phyloP scores from a whole-genome alignment of 352 stramenopile genomes.

The Pythium oligandrum region DNA sequence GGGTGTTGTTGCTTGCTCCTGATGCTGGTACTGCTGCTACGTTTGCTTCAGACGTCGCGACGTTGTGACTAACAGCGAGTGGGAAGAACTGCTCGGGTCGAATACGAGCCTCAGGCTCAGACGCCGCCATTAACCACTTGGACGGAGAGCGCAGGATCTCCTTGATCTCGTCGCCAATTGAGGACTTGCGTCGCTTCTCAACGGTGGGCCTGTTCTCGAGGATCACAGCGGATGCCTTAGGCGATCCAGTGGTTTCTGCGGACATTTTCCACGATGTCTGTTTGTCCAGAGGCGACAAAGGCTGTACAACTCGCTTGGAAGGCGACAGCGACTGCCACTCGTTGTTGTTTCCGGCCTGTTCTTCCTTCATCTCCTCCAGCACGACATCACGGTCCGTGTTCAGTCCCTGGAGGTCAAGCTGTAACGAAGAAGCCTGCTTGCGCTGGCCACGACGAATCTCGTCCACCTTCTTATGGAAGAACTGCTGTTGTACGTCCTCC shows the following conservation, averaged over 20 bases:
- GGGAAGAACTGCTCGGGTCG: conserved; percentile 55
- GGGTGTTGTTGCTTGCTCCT: too few species aligned
- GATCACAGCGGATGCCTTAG: conserved; percentile 24
- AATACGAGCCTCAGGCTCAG: conserved; percentile 24
- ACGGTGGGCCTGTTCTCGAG: conserved; percentile 27
- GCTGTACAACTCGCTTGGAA: conserved; percentile 36
- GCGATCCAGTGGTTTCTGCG: conserved; percentile 1
- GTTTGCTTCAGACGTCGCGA: background rate
- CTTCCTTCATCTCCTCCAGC: conserved; percentile 13
- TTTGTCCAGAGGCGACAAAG: conserved; percentile 51
- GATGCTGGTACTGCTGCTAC: too few species aligned
- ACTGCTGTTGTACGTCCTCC: conserved; percentile 23
- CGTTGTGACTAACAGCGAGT: conserved; percentile 34
- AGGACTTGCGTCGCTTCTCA: conserved; percentile 37
- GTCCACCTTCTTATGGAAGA: conserved; percentile 47
- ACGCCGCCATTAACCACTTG: conserved; percentile 47
- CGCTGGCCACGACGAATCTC: conserved; percentile 57
- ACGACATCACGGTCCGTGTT: conserved; percentile 18
- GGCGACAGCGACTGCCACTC: conserved; percentile 54
- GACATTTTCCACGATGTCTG: conserved; percentile 57
- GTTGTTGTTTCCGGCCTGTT: conserved; percentile 11
- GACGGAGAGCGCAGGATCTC: conserved; percentile 51
- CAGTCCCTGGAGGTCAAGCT: conserved; percentile 28
- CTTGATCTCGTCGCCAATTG: conserved; percentile 60
- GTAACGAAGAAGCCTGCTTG: conserved; percentile 37